phyloP scores from a whole-genome alignment of 2,329 filamentous ascomycete species.

The Calonectria ilicicola region DNA sequence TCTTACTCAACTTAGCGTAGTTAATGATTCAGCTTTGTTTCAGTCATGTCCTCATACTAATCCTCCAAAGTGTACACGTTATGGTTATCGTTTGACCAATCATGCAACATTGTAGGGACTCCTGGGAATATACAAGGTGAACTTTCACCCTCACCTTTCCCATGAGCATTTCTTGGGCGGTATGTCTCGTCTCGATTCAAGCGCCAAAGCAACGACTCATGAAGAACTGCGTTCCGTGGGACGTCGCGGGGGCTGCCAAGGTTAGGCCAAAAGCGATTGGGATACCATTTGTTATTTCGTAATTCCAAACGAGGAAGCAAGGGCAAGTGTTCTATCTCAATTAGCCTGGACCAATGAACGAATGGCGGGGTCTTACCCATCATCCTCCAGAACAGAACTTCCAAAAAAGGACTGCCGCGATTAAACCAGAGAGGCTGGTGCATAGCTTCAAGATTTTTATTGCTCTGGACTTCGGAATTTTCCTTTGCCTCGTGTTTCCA shows the following conservation, averaged over 20 bases:
- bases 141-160: not conserved
- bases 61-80: no score
- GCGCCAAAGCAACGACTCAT: constrained; percentile 35
- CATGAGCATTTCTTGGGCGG: not conserved
- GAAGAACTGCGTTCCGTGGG: constrained; percentile 52
- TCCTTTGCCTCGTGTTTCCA: no score
- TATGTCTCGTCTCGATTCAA: not conserved
- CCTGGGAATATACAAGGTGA: no score
- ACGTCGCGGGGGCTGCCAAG: constrained; percentile 52
- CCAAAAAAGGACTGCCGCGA: constrained; percentile 51
- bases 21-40: no score
- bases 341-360: not conserved
- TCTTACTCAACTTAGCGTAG: no score
- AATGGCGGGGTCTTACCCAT: constrained; percentile 49
- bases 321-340: constrained; percentile 50
- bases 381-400: constrained; percentile 55
- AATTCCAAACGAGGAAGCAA: constrained; percentile 56
- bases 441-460: constrained; percentile 40
- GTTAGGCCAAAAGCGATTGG: constrained; percentile 53
- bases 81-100: no score
- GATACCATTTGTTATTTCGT: constrained; percentile 39
- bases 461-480: constrained; percentile 31
- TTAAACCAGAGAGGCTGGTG: constrained; percentile 55
- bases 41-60: no score
- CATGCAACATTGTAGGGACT: no score